Conservation (phyloP, 169 alveolate species). For the Pseudocohnilembus persalinus region DNA sequence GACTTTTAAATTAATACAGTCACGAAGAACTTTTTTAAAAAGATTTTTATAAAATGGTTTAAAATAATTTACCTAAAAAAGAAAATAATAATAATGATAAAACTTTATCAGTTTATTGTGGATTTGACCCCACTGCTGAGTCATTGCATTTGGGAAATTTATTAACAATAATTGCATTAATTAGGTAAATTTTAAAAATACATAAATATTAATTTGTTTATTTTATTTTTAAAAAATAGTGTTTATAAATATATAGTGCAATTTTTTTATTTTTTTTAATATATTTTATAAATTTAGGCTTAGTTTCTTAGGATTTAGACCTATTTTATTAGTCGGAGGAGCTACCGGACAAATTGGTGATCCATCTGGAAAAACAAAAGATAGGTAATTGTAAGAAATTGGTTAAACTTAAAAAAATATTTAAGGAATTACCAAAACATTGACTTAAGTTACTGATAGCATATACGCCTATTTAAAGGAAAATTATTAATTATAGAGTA, state of each 20-base stretch:
- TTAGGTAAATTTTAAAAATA: background rate
- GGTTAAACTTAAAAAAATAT: slow-evolving; percentile 38
- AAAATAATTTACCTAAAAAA: background rate
- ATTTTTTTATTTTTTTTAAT: no score
- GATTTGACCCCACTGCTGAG: slow-evolving; percentile 72
- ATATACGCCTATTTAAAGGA: slow-evolving; percentile 15
- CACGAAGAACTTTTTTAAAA: background rate
- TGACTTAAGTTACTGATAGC: slow-evolving; percentile 8
- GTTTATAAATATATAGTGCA: no score
- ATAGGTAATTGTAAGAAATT: slow-evolving; percentile 29
- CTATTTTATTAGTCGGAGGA: slow-evolving; percentile 62
- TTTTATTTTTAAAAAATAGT: no score
- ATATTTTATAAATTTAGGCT: no score
- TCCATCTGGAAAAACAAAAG: slow-evolving; percentile 59
- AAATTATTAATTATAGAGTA: slow-evolving; percentile 2
- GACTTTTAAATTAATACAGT: background rate
- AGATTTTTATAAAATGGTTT: background rate
- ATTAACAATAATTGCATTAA: slow-evolving; percentile 39
- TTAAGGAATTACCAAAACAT: slow-evolving; percentile 8
- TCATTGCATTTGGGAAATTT: slow-evolving; percentile 61
- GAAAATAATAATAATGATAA: no score
- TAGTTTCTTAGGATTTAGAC: slow-evolving; percentile 52
- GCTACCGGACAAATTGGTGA: slow-evolving; percentile 71
- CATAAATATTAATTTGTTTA: no score
- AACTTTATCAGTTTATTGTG: slow-evolving; percentile 45